phyloP scores from a whole-genome alignment of 176 grass and related monocot species.

The Bromus sterilis region DNA sequence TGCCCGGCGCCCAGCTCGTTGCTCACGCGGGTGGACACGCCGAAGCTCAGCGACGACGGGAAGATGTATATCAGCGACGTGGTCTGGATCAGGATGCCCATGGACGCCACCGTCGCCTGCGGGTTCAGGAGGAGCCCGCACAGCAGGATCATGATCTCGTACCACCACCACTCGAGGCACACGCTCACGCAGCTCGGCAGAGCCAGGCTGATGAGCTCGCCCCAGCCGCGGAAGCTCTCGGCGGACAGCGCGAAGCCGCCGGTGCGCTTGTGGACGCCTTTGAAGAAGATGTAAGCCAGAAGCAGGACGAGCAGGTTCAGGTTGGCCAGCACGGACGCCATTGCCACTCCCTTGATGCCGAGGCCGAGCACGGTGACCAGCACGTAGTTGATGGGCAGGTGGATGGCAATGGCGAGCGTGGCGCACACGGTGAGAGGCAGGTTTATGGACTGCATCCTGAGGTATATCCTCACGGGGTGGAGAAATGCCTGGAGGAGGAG shows the following conservation, averaged over 20 bases:
- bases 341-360: constrained; percentile 65
- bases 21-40: constrained; percentile 84
- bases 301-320: constrained; percentile 71
- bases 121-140: constrained; percentile 86
- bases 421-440: constrained; percentile 75
- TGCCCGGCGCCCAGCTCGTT: constrained; percentile 81
- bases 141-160: constrained; percentile 97
- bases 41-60: constrained; percentile 85
- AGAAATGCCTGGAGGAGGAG: constrained; percentile 74
- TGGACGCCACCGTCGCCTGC: constrained; percentile 82
- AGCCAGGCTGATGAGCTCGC: constrained; percentile 48
- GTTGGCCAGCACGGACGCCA: constrained; percentile 63
- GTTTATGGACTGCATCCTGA: constrained; percentile 72
- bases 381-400: constrained; percentile 74
- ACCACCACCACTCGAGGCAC: constrained; percentile 99
- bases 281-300: constrained; percentile 50
- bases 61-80: constrained; percentile 97
- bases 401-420: constrained; percentile 55
- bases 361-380: constrained; percentile 51
- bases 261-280: constrained; percentile 42
- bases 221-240: constrained; percentile 61
- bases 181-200: constrained; percentile 82
- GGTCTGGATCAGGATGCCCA: constrained; percentile 95
- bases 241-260: constrained; percentile 50
- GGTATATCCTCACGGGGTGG: constrained; percentile 71